Percentiles rank a stretch among this genome's conserved stretches.
Evolutionary conservation across 495 filamentous ascomycete species (phyloP).

Genomic region (Neurospora sp.): DNA sequence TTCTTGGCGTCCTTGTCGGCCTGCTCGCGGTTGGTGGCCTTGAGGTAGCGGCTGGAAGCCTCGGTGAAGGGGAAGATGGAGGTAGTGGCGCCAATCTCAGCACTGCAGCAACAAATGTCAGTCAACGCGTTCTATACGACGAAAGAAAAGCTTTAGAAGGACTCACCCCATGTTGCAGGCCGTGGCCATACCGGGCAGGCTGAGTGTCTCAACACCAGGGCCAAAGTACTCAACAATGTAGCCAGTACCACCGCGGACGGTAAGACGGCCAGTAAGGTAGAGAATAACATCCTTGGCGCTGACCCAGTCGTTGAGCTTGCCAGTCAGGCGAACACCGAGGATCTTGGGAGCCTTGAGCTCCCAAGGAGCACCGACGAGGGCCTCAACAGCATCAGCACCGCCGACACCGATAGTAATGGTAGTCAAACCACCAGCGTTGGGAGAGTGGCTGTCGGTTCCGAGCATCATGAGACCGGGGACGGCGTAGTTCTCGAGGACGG

Average conservation of each 20-base stretch:
- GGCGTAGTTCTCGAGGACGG: conserved; percentile 96
- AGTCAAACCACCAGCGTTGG: conserved; percentile 86
- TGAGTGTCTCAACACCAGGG: conserved; percentile 77
- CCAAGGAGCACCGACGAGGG: conserved; percentile 92
- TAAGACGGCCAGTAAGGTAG: conserved; percentile 77
- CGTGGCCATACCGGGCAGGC: conserved; percentile 88
- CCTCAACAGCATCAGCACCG: conserved; percentile 95
- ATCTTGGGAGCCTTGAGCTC: conserved; percentile 90
- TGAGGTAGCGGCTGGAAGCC: conserved; percentile 57
- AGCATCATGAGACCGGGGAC: conserved; percentile 97
- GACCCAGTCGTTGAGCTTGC: conserved; percentile 79
- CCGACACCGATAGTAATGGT: conserved; percentile 96
- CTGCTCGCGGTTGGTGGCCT: conserved; percentile 67
- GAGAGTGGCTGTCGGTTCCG: conserved; percentile 97
- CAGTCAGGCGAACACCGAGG: conserved; percentile 76
- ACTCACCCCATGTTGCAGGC: conserved; percentile 64
- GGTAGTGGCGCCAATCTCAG: conserved; percentile 93
- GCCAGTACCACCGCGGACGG: conserved; percentile 89
- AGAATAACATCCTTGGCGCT: conserved; percentile 93
- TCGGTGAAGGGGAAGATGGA: conserved; percentile 63
- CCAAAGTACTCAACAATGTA: conserved; percentile 89
- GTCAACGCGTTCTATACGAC: not conserved
- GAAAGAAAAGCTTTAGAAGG: not conserved
- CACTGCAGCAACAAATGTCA: conserved; percentile 15
- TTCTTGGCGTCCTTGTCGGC: conserved; percentile 54